phyloP scores from a whole-genome alignment of 2,329 filamentous ascomycete genomes.

The Epicoccum sorghinum region DNA sequence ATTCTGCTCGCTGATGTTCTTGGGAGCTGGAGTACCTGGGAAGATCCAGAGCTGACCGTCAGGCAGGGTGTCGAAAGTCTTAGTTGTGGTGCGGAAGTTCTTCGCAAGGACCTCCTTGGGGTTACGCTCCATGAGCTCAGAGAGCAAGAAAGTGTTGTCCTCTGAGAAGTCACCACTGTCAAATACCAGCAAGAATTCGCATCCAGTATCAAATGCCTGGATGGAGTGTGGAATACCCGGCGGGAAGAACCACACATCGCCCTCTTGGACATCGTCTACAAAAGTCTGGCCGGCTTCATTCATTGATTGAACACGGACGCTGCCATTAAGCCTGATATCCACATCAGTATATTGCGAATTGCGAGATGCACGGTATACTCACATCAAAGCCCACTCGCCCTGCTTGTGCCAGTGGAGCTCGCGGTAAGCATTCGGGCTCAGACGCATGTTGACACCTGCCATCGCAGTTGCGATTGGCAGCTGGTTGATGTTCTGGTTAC shows the following conservation, averaged over 20 bases:
- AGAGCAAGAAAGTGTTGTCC: conserved; percentile 64
- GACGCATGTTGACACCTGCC: conserved; percentile 53
- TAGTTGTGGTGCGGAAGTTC: conserved; percentile 48
- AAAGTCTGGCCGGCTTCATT: conserved; percentile 58
- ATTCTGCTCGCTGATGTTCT: conserved; percentile 51
- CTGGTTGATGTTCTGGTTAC: conserved; percentile 49
- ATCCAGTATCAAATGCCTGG: conserved; percentile 61
- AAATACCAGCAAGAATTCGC: conserved; percentile 63
- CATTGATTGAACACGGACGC: conserved; percentile 58
- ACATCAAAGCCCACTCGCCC: conserved; percentile 58
- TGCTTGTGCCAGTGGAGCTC: conserved; percentile 68
- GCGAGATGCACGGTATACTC: not conserved
- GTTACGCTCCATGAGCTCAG: conserved; percentile 58
- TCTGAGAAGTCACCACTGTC: conserved; percentile 65
- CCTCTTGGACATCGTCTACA: conserved; percentile 49
- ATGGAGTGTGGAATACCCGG: conserved; percentile 52
- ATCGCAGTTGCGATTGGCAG: conserved; percentile 50
- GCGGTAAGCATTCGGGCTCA: conserved; percentile 59
- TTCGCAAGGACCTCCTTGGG: conserved; percentile 51
- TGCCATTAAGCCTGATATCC: conserved; percentile 51
- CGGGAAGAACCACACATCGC: conserved; percentile 48
- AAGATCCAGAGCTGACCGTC: conserved; percentile 52
- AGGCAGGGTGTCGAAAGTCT: conserved; percentile 47
- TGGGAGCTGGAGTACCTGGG: conserved; percentile 46
- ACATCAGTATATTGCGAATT: too few species aligned